A percentile compares a stretch with the other conserved stretches of the same genome.
Conservation (phyloP, 169 alveolate genomes). For the Eimeria sp. region DNA sequence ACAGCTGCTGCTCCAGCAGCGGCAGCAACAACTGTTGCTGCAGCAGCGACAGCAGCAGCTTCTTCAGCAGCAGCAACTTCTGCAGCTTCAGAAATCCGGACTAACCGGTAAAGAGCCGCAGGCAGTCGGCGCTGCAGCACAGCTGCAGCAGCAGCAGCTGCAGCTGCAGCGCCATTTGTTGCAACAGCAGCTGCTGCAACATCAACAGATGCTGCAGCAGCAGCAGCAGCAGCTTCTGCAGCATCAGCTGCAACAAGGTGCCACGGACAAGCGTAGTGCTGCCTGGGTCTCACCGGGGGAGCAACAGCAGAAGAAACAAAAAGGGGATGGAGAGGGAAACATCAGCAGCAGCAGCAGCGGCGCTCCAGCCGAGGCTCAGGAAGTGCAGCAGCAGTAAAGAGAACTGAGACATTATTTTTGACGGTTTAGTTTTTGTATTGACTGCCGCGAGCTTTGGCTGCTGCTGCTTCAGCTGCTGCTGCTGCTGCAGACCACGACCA, state of each 20-base stretch:
- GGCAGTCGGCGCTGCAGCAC: conserved; percentile 29
- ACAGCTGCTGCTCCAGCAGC: conserved; percentile 40
- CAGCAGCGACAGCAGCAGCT: conserved; percentile 59
- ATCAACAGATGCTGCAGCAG: conserved; percentile 39
- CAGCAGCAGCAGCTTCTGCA: conserved; percentile 59
- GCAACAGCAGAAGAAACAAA: conserved; percentile 54
- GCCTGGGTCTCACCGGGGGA: conserved; percentile 62
- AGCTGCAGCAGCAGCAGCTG: conserved; percentile 60
- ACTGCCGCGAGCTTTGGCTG: neutral
- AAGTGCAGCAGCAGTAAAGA: conserved; percentile 41
- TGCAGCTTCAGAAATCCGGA: conserved; percentile 51
- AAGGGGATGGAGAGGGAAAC: conserved; percentile 24
- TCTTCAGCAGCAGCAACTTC: conserved; percentile 43
- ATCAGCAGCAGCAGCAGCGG: conserved; percentile 71
- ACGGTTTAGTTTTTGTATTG: neutral
- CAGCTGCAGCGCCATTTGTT: conserved; percentile 32
- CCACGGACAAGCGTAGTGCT: conserved; percentile 52
- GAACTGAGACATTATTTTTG: neutral
- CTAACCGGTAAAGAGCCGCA: conserved; percentile 20
- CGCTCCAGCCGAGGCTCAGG: conserved; percentile 63
- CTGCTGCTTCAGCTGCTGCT: neutral
- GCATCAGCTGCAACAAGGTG: conserved; percentile 52
- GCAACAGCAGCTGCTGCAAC: conserved; percentile 53
- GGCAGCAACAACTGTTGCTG: conserved; percentile 7
- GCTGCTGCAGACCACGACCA: neutral